phyloP scores from a whole-genome alignment of 1,139 yeast species.

The Trichomonascaceae sp. region DNA sequence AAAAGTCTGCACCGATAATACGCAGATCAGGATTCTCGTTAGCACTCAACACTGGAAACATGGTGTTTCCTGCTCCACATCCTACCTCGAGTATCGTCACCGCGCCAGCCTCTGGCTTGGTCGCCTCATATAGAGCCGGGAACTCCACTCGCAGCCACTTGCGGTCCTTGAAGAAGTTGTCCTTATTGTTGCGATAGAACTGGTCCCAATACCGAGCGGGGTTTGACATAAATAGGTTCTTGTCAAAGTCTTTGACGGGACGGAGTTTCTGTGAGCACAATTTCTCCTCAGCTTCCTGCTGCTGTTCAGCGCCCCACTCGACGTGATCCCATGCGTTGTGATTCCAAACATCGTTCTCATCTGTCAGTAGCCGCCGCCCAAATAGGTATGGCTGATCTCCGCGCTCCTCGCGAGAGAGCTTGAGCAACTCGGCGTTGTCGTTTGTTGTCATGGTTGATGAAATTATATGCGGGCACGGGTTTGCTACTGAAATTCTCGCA shows the following conservation, averaged over 20 bases:
- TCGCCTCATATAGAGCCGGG: conserved; percentile 69
- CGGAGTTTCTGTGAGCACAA: conserved; percentile 61
- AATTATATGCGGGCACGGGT: not conserved
- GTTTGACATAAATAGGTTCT: conserved; percentile 58
- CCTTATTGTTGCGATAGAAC: conserved; percentile 79
- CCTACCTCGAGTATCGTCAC: conserved; percentile 81
- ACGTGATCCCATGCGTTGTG: conserved; percentile 98
- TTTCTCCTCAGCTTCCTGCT: conserved; percentile 58
- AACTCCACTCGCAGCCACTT: conserved; percentile 94
- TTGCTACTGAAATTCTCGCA: not conserved
- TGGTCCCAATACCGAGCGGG: conserved; percentile 96
- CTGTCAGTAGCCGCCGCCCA: conserved; percentile 68
- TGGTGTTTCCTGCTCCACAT: conserved; percentile 97
- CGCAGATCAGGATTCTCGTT: conserved; percentile 67
- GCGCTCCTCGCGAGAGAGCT: conserved; percentile 25
- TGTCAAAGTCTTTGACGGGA: conserved; percentile 83
- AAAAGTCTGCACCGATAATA: conserved; percentile 81
- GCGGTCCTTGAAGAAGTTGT: conserved; percentile 90
- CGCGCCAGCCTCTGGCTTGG: conserved; percentile 56
- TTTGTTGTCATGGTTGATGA: not conserved
- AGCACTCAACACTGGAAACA: conserved; percentile 75
- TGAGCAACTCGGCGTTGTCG: conserved; percentile 1
- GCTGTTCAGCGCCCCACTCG: conserved; percentile 92
- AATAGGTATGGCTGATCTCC: conserved; percentile 85
- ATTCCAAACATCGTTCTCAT: conserved; percentile 66